phyloP scores from a whole-genome alignment of 768 basidiomycete species.

The Amanita jacksonii region DNA sequence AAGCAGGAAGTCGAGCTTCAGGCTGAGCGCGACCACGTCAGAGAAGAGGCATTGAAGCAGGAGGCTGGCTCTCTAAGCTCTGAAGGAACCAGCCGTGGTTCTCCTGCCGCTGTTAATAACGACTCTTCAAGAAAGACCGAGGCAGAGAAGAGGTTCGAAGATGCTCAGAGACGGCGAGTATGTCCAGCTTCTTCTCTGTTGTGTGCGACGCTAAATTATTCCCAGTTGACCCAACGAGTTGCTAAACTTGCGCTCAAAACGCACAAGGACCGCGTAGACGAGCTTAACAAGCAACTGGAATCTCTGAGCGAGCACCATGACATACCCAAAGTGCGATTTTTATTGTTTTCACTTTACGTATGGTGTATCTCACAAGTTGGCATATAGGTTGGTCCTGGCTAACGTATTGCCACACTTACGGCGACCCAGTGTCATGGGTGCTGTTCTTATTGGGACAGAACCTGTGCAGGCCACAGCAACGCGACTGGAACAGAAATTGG shows the following conservation, averaged over 20 bases:
- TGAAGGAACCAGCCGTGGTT: slow-evolving; percentile 48
- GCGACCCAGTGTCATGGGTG: slow-evolving; percentile 15
- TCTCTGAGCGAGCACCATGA: slow-evolving; percentile 89
- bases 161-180: slow-evolving; percentile 76
- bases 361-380: slow-evolving; percentile 11
- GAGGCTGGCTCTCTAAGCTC: slow-evolving; percentile 37
- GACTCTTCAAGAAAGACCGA: slow-evolving; percentile 64
- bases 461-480: neutral
- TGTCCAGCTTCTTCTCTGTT: slow-evolving; percentile 16
- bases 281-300: slow-evolving; percentile 84
- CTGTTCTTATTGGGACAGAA: neutral
- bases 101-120: slow-evolving; percentile 44
- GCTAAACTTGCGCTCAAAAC: slow-evolving; percentile 72
- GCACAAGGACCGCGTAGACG: slow-evolving; percentile 89
- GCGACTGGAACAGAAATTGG: slow-evolving; percentile 8
- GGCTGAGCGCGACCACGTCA: slow-evolving; percentile 37
- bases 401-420: slow-evolving; percentile 27
- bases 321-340: slow-evolving; percentile 66
- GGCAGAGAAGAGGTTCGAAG: slow-evolving; percentile 82
- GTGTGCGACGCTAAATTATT: neutral
- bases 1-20: slow-evolving; percentile 39
- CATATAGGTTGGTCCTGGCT: slow-evolving; percentile 76
- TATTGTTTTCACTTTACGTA: neutral
- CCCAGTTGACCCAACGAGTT: slow-evolving; percentile 65
- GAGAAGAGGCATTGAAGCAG: slow-evolving; percentile 40